Conservation (phyloP, 2,329 filamentous ascomycete species). For the Sclerotinia nivalis region DNA sequence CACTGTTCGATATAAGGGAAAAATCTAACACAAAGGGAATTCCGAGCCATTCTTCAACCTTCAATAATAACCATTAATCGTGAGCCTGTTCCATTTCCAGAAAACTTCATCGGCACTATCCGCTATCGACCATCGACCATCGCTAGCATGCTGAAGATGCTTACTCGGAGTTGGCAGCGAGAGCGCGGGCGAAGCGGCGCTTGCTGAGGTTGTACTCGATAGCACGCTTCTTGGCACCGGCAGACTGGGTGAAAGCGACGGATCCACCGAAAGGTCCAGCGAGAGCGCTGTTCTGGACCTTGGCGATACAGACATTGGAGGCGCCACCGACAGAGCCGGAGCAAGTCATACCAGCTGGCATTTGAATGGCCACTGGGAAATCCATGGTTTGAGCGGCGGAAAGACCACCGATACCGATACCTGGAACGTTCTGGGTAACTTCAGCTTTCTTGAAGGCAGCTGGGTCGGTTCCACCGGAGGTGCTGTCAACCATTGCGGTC, state of each 20-base stretch:
- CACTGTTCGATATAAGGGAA: slow-evolving; percentile 6
- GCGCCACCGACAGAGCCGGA: slow-evolving; percentile 59
- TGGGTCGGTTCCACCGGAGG: slow-evolving; percentile 62
- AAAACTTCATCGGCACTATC: not conserved
- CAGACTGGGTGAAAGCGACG: slow-evolving; percentile 63
- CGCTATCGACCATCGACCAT: not conserved
- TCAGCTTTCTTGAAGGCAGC: slow-evolving; percentile 60
- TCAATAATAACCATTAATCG: slow-evolving; percentile 16
- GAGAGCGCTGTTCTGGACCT: slow-evolving; percentile 60
- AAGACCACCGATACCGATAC: slow-evolving; percentile 46
- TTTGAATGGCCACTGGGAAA: slow-evolving; percentile 64
- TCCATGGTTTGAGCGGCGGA: slow-evolving; percentile 62
- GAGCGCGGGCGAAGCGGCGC: slow-evolving; percentile 41
- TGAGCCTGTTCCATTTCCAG: not conserved
- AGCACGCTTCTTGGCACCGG: slow-evolving; percentile 60
- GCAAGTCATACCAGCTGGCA: slow-evolving; percentile 69
- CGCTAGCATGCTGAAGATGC: slow-evolving; percentile 14
- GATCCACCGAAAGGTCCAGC: slow-evolving; percentile 69
- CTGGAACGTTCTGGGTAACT: slow-evolving; percentile 65
- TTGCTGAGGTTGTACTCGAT: slow-evolving; percentile 52
- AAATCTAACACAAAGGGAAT: slow-evolving; percentile 16
- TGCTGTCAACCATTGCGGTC: slow-evolving; percentile 59
- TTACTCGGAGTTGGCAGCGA: slow-evolving; percentile 31
- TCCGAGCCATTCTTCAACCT: not conserved
- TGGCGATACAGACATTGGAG: slow-evolving; percentile 63